These are phyloP conservation scores for Cryptococcus sp. DNA, from an alignment of 1,284 basidiomycete species.

Conservation along the genomic window DNA sequence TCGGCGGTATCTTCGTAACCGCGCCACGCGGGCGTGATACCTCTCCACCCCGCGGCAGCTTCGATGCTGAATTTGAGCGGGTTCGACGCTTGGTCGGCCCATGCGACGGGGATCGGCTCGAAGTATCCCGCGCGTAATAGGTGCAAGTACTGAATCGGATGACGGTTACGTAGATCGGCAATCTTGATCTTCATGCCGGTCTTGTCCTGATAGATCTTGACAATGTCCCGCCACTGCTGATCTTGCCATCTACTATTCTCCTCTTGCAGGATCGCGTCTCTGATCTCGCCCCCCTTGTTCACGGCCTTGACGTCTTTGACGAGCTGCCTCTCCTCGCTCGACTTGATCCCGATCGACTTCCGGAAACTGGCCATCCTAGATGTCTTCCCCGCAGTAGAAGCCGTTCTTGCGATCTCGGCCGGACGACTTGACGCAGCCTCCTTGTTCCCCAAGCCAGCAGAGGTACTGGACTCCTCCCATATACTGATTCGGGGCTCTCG, in stretches of 20 bases:
- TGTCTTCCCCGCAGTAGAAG: not conserved
- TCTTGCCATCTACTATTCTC: conserved; percentile 20
- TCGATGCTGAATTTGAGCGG: conserved; percentile 26
- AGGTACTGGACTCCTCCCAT: not conserved
- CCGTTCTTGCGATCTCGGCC: not conserved
- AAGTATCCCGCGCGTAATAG: conserved; percentile 26
- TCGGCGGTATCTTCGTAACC: conserved; percentile 27
- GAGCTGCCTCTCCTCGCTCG: conserved; percentile 8
- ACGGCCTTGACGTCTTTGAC: conserved; percentile 6
- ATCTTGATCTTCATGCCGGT: conserved; percentile 22
- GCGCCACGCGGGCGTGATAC: conserved; percentile 22
- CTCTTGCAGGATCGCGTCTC: conserved; percentile 14
- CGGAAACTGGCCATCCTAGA: conserved; percentile 12
- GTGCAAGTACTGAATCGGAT: conserved; percentile 23
- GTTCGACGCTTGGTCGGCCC: conserved; percentile 20
- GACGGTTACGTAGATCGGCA: conserved; percentile 13
- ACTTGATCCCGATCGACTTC: conserved; percentile 17
- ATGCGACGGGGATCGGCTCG: conserved; percentile 28
- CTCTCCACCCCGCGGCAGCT: conserved; percentile 16
- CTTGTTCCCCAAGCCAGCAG: too few species aligned
- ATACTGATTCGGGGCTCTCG: conserved; percentile 16
- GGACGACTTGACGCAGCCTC: too few species aligned
- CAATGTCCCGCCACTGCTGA: conserved; percentile 19
- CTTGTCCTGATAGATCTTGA: conserved; percentile 20
- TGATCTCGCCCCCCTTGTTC: conserved; percentile 1